Conservation (phyloP, 2,329 filamentous ascomycete species). For the Beauveria brongniartii region DNA sequence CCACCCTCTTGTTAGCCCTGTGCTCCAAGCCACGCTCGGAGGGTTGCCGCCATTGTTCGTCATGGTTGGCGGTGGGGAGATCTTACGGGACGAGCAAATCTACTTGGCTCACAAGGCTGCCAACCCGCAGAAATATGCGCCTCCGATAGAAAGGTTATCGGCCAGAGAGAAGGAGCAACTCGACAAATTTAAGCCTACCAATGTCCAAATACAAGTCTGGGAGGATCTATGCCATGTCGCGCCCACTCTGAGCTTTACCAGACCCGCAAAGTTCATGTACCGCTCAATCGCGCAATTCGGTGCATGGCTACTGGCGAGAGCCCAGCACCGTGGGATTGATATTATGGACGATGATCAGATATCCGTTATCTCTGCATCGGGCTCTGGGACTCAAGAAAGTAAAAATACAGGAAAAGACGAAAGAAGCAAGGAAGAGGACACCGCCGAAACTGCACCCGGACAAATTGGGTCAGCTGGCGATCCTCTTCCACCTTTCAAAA, state of each 20-base stretch:
- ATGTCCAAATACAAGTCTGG: constrained; percentile 94
- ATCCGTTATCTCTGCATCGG: constrained; percentile 62
- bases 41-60: constrained; percentile 83
- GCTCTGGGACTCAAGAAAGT: constrained; percentile 24
- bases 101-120: constrained; percentile 93
- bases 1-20: constrained; percentile 84
- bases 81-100: constrained; percentile 88
- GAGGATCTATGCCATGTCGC: constrained; percentile 90
- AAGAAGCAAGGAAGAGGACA: constrained; percentile 13
- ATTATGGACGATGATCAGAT: constrained; percentile 72
- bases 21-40: constrained; percentile 80
- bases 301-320: constrained; percentile 79
- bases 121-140: constrained; percentile 68
- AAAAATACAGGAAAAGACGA: constrained; percentile 17
- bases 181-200: constrained; percentile 67
- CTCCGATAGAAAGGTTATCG: constrained; percentile 54
- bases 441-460: constrained; percentile 11
- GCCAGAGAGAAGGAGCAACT: constrained; percentile 53
- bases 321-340: constrained; percentile 72
- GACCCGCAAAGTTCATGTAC: constrained; percentile 96
- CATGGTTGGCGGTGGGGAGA: constrained; percentile 79
- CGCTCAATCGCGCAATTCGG: constrained; percentile 87
- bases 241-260: constrained; percentile 88
- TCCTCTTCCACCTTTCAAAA: constrained; percentile 66
- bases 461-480: constrained; percentile 82